Evolutionary conservation across 257 asterid species (phyloP).

Genomic region (Salvia rosmarinus): DNA sequence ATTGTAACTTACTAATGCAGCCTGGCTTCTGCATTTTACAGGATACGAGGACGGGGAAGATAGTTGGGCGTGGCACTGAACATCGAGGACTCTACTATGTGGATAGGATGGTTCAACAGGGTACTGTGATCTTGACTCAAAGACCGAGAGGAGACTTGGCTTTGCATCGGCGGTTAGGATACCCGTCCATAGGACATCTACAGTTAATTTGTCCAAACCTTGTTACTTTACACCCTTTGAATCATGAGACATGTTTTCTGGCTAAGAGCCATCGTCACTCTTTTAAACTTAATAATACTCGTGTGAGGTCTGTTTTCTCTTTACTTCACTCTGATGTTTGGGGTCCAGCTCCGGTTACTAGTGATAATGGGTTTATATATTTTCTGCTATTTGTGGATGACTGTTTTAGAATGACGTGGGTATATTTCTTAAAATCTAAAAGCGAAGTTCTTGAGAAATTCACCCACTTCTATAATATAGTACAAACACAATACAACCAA

Average conservation of each 20-base stretch:
- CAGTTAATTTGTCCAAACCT: background rate
- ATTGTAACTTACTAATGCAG: background rate
- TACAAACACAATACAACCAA: background rate
- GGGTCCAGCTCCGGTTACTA: background rate
- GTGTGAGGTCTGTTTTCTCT: background rate
- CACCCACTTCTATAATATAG: background rate
- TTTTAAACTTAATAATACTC: background rate
- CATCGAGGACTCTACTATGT: background rate
- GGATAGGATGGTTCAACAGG: background rate
- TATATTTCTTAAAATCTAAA: background rate
- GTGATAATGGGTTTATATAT: background rate
- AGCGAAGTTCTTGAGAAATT: background rate
- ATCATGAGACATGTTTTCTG: background rate
- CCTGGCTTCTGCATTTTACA: background rate
- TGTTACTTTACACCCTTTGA: background rate
- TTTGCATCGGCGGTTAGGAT: background rate
- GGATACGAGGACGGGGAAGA: background rate
- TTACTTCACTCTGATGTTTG: background rate
- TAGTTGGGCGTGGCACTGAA: background rate
- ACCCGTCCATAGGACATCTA: background rate
- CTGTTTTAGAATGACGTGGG: background rate
- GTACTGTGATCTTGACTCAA: background rate
- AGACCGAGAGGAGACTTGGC: background rate
- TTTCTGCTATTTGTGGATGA: background rate
- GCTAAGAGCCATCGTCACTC: slow-evolving; percentile 7